A percentile compares a stretch with the other conserved stretches of the same genome.
phyloP scores from a whole-genome alignment of 148 eudicot species.

The Tetragonia tetragonoides region DNA sequence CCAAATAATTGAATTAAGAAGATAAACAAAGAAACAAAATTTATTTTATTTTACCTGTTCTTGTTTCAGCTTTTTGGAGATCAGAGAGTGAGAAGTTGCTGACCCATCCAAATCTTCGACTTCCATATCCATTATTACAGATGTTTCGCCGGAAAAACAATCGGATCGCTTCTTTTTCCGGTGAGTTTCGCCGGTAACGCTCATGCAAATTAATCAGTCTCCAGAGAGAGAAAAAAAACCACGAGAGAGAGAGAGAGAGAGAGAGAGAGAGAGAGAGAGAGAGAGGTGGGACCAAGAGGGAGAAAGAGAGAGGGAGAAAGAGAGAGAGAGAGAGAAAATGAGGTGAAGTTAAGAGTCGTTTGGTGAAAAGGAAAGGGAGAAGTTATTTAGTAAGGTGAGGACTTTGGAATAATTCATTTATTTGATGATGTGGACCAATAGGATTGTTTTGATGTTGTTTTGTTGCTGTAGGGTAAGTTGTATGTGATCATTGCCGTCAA shows the following conservation, averaged over 20 bases:
- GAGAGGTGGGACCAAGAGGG: not conserved
- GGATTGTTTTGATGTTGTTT: too few species aligned
- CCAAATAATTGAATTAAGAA: not conserved
- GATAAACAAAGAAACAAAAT: not conserved
- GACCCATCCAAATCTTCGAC: constrained; percentile 14
- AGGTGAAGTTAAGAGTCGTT: not conserved
- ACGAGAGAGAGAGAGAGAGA: not conserved
- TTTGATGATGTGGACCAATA: too few species aligned
- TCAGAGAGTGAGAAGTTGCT: constrained; percentile 20
- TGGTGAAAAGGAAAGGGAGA: not conserved
- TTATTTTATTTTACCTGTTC: constrained; percentile 19
- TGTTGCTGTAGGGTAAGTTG: too few species aligned
- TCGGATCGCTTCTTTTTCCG: constrained; percentile 9
- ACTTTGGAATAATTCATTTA: not conserved
- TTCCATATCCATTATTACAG: constrained; percentile 23
- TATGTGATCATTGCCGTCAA: too few species aligned
- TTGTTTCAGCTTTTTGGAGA: constrained; percentile 37
- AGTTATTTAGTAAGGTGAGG: not conserved
- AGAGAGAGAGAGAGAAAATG: not conserved
- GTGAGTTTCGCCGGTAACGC: not conserved
- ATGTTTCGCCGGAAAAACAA: constrained; percentile 1
- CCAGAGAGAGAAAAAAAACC: not conserved
- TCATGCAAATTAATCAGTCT: constrained; percentile 14
- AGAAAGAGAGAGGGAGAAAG: not conserved
- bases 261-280: not conserved